A percentile compares a stretch with the other conserved stretches of the same genome.
phyloP scores from a whole-genome alignment of 2,329 filamentous ascomycete genomes.

The Calonectria pteridis region DNA sequence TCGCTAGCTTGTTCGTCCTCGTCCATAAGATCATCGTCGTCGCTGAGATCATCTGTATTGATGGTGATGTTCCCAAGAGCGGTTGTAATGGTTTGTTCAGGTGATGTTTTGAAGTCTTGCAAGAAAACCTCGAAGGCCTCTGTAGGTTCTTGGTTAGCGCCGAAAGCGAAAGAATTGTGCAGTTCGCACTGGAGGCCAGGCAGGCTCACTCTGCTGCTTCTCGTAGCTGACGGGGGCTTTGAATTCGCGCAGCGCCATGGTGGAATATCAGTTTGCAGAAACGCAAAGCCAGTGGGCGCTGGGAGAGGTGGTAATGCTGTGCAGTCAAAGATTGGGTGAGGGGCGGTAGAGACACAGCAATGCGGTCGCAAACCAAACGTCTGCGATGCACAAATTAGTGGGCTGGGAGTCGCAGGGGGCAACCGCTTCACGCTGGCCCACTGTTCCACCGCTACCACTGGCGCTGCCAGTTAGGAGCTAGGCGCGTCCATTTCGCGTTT shows the following conservation, averaged over 20 bases:
- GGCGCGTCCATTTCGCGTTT: slow-evolving; percentile 53
- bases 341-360: slow-evolving; percentile 15
- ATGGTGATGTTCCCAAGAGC: slow-evolving; percentile 88
- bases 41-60: slow-evolving; percentile 86
- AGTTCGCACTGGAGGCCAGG: slow-evolving; percentile 3
- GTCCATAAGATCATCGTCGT: slow-evolving; percentile 95
- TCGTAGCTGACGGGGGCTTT: slow-evolving; percentile 87
- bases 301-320: slow-evolving; percentile 27
- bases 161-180: slow-evolving; percentile 10
- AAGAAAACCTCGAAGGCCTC: slow-evolving; percentile 91
- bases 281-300: slow-evolving; percentile 32
- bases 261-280: slow-evolving; percentile 43
- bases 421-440: slow-evolving; percentile 1
- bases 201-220: slow-evolving; percentile 79
- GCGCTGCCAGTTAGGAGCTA: background rate
- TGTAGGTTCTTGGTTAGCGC: slow-evolving; percentile 54
- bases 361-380: slow-evolving; percentile 34
- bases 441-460: background rate
- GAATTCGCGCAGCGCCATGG: slow-evolving; percentile 88
- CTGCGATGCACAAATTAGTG: slow-evolving; percentile 48
- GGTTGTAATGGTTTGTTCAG: slow-evolving; percentile 78
- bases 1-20: slow-evolving; percentile 74
- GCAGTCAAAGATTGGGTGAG: slow-evolving; percentile 27
- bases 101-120: slow-evolving; percentile 85
- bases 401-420: slow-evolving; percentile 48